Conservation (phyloP, 495 filamentous ascomycete species). For the Penicillium odoratum region DNA sequence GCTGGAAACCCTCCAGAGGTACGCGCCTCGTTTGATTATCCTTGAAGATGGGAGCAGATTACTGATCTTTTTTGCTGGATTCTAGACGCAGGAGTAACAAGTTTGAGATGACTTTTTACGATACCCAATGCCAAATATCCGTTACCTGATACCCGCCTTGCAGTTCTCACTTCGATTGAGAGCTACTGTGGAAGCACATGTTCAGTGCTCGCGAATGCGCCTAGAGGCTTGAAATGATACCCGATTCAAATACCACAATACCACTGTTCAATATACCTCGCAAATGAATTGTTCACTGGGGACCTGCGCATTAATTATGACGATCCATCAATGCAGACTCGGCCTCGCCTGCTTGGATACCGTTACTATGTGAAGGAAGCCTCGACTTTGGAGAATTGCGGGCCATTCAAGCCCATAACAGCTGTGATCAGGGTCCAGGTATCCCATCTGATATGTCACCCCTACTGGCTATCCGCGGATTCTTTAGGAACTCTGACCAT, state of each 20-base stretch:
- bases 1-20: conserved; percentile 79
- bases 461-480: too few relatives aligned
- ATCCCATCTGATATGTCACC: too few relatives aligned
- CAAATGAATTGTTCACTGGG: neutral
- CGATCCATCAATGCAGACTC: neutral
- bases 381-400: neutral
- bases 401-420: neutral
- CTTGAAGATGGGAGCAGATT: neutral
- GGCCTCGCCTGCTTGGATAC: neutral
- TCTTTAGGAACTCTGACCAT: neutral
- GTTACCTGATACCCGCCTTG: neutral
- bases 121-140: neutral
- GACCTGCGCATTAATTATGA: neutral
- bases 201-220: neutral
- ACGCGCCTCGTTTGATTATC: conserved; percentile 9
- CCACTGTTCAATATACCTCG: neutral
- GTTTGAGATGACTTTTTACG: neutral
- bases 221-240: neutral
- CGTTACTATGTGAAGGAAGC: neutral
- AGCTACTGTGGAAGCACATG: neutral
- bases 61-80: conserved; percentile 13
- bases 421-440: neutral
- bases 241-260: neutral
- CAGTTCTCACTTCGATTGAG: neutral
- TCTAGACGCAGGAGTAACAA: conserved; percentile 29